These are phyloP conservation scores for Aspergillus alliaceus DNA, from an alignment of 2,329 filamentous ascomycete genomes.

Conservation along the genomic window DNA sequence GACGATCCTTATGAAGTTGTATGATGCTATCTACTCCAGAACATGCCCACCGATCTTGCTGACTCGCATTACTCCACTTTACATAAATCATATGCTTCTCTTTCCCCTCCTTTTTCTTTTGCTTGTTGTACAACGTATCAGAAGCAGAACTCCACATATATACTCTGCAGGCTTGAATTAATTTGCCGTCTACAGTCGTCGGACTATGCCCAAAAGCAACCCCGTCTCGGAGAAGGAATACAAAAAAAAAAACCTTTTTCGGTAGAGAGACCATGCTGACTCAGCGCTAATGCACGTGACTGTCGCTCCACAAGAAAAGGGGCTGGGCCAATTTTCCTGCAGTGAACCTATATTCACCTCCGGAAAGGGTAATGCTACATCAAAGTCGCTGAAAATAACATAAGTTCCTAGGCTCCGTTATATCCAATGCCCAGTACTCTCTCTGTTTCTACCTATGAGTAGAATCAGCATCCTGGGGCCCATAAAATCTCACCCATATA, in stretches of 20 bases:
- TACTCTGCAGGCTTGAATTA: background rate
- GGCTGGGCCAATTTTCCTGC: too few species aligned
- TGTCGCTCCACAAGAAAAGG: background rate
- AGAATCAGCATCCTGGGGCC: too few species aligned
- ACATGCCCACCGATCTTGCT: background rate
- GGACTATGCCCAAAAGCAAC: background rate
- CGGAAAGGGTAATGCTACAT: background rate
- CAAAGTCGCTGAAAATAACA: background rate
- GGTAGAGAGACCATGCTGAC: too few species aligned
- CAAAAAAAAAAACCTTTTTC: too few species aligned
- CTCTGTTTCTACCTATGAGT: too few species aligned
- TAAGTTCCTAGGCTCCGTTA: background rate
- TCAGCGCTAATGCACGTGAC: background rate
- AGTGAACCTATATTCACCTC: background rate
- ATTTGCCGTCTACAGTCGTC: background rate
- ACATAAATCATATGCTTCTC: too few species aligned
- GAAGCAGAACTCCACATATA: background rate
- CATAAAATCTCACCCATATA: too few species aligned
- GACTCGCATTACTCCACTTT: background rate
- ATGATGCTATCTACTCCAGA: background rate
- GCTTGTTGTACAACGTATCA: background rate
- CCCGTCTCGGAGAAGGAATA: too few species aligned
- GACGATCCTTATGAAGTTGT: background rate
- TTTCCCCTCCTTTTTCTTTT: too few species aligned
- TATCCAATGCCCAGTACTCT: too few species aligned